Evolutionary conservation across 2,329 filamentous ascomycete species (phyloP).

Genomic region (Leptographium procerum): DNA sequence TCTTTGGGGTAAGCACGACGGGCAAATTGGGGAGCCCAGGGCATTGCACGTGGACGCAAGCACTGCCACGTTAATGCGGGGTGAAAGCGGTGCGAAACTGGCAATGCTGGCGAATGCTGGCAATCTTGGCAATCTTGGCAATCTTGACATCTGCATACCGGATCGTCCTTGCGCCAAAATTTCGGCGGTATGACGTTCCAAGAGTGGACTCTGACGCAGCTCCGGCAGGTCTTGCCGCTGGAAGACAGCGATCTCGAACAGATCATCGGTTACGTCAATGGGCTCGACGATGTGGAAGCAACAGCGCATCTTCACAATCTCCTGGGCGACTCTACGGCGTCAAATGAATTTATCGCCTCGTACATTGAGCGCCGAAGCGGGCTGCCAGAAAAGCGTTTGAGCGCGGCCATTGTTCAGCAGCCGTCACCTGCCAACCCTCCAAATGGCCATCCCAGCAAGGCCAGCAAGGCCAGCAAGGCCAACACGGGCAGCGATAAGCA

Average conservation of each 20-base stretch:
- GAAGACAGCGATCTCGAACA: slow-evolving; percentile 5
- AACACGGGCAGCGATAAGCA: too few species aligned
- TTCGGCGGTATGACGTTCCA: not conserved
- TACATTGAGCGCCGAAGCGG: slow-evolving; percentile 2
- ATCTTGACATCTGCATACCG: too few species aligned
- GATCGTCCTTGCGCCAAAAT: not conserved
- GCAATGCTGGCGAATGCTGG: too few species aligned
- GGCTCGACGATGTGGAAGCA: slow-evolving; percentile 2
- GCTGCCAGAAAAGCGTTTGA: not conserved
- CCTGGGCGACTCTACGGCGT: slow-evolving; percentile 3
- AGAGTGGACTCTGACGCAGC: not conserved
- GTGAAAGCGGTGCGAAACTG: too few species aligned
- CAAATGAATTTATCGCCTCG: slow-evolving; percentile 3
- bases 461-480: too few species aligned
- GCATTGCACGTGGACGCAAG: too few species aligned
- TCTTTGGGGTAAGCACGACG: too few species aligned
- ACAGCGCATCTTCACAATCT: slow-evolving; percentile 1
- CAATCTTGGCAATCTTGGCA: not conserved
- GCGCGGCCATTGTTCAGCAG: not conserved
- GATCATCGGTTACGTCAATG: slow-evolving; percentile 1
- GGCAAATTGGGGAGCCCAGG: too few species aligned
- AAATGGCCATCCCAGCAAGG: not conserved
- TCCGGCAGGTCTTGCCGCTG: slow-evolving; percentile 7
- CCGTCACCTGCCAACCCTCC: not conserved
- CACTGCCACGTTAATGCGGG: too few species aligned